Base-by-base conservation (phyloP, 2,329 filamentous ascomycete genomes). In the Talaromyces sp. region DNA sequence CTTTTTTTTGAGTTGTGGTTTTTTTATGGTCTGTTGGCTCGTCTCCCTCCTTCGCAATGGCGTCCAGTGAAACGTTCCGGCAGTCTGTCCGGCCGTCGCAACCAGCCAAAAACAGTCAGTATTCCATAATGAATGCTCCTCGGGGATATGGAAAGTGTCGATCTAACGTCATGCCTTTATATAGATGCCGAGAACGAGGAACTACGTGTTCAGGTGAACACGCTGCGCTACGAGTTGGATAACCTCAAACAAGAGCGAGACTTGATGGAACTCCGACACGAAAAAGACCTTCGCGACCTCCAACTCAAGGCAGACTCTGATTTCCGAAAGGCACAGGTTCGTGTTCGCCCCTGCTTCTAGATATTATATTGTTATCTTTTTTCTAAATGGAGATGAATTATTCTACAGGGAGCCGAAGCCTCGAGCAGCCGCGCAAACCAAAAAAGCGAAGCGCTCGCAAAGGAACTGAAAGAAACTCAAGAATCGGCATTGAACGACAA, bases 191-290 rank as follows among this genome's bases (percentile, higher is more conserved):
- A 77, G 59, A 88, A 85, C 63, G 93, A 98, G 70, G 89, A 93
- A 66, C 82, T 98, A 30, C 93, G 94, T 71, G 91, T 94, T 1
- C 92, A 97, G 75, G 82, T 98, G 50, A 95, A 93, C 64, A 91
- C 92, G 0, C 80, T 97, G 57, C 89, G 88, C 64, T 99, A 97
- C 78, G 91, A 94, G 62, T 83, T 96, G 66, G 90, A 92, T 69
- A 94, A 90, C 18, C 80, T 91, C 59, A 93, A 94, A 69, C 91
- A 96, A 68, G 94, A 98, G 71, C 89, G 90, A 68, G 92, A 96
- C 62, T 85, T 97, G 69, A 81, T 87, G 55, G 83, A 87, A 9
- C 82, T 96, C 16, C 88, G 91, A 64, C 90, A 95, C 68, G 89
- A 92, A 66, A 90, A 91, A 68, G 94, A 96, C 69, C 76, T 96